Evolutionary conservation across 2,329 filamentous ascomycete species (phyloP), one percentile per base, ranked within the genome.

Genomic region (Thermochaetoides dissita): DNA sequence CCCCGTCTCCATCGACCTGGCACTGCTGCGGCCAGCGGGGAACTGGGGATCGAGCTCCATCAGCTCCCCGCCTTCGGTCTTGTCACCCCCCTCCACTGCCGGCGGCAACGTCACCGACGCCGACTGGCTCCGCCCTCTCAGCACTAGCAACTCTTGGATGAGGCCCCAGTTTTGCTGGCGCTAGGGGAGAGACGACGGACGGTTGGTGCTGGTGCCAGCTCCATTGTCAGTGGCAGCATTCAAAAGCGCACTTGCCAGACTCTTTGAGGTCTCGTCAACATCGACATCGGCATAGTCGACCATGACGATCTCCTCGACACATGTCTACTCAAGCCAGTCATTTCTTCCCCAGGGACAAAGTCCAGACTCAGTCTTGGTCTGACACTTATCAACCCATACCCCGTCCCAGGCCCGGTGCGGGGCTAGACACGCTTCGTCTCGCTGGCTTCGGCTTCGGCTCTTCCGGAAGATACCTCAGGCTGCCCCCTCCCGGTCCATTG

Each of bases 341-440:
- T 24, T 24, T 24, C 17, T 24, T 24, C 5, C 5, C 17, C 3
- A 24, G 17, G 17, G 17, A 24, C 17, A 24, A 24, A 24, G 17
- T 24, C 17, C 17, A 24, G 5, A 5, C 17, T 24, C 17, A 55
- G 48, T 30, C 51, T 56, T 31, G 56, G 57, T 24, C 17, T 24
- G 17, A 24, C 17, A 24, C 17, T 24, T 24, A 24, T 24, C 3
- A 24, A 24, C 5, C 5, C 17, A 24, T 24, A 24, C 17, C 17
- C 17, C 5, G 3, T 5, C 17, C 5, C 17, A 24, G 17, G 17
- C 17, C 17, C 17, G 17, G 17, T 5, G 5, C 17, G 17, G 3
- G 17, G 17, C 17, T 24, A 24, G 17, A 24, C 17, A 24, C 17
- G 17, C 17, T 24, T 24, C 17, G 17, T 24, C 17, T 24, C 5